Evolutionary conservation across 176 grass and related monocot genomes (phyloP).

Genomic region (Tillandsia fasciculata): DNA sequence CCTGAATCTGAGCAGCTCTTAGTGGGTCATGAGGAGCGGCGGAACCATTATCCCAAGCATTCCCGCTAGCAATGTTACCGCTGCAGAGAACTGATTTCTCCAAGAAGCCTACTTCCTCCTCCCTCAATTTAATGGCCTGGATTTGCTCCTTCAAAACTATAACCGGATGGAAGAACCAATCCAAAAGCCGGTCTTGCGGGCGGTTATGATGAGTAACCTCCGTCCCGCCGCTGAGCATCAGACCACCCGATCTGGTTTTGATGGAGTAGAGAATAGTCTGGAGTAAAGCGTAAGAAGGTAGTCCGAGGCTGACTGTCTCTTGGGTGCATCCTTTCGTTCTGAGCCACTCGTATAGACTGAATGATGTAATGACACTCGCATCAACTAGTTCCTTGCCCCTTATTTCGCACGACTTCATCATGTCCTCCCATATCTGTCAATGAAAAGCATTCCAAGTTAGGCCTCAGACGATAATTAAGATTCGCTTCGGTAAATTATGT

Average conservation of each 20-base stretch:
- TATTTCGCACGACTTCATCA: slow-evolving; percentile 56
- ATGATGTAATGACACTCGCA: slow-evolving; percentile 48
- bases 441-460: neutral
- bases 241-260: slow-evolving; percentile 42
- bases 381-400: slow-evolving; percentile 61
- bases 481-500: too few relatives aligned
- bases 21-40: slow-evolving; percentile 42
- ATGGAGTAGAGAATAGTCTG: slow-evolving; percentile 48
- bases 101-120: slow-evolving; percentile 59
- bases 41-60: slow-evolving; percentile 43
- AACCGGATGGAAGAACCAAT: slow-evolving; percentile 89
- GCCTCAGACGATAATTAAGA: too few relatives aligned
- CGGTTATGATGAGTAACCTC: slow-evolving; percentile 58
- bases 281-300: slow-evolving; percentile 54
- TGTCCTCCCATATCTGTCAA: slow-evolving; percentile 55
- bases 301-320: slow-evolving; percentile 55
- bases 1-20: slow-evolving; percentile 67
- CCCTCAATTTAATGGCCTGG: slow-evolving; percentile 45
- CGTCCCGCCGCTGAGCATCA: slow-evolving; percentile 41
- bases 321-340: slow-evolving; percentile 40
- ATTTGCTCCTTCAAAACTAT: slow-evolving; percentile 84
- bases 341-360: slow-evolving; percentile 50
- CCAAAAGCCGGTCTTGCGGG: slow-evolving; percentile 64
- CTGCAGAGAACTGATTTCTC: slow-evolving; percentile 48
- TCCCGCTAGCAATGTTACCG: slow-evolving; percentile 17